A percentile compares a stretch with the other conserved stretches of the same genome.
These are phyloP conservation scores for Podaxis sp. DNA, from an alignment of 768 basidiomycete species.

Conservation along the genomic window DNA sequence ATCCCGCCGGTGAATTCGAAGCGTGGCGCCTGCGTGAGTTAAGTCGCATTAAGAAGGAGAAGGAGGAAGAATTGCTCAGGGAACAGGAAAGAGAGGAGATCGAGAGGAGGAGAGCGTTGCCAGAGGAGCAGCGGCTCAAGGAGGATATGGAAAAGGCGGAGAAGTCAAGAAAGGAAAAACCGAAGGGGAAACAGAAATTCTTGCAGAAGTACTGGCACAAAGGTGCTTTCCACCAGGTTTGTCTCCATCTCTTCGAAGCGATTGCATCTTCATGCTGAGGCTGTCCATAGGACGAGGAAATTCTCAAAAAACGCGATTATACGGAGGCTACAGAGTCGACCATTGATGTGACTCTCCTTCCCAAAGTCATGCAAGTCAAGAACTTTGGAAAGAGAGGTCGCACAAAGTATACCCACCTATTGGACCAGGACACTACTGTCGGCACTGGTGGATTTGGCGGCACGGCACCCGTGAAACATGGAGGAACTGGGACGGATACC, in stretches of 20 bases:
- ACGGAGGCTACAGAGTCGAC: slow-evolving; percentile 90
- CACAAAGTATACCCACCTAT: slow-evolving; percentile 94
- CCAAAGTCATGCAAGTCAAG: slow-evolving; percentile 95
- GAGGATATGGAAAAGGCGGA: slow-evolving; percentile 91
- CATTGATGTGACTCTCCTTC: slow-evolving; percentile 83
- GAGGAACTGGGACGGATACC: slow-evolving; percentile 52
- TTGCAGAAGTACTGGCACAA: slow-evolving; percentile 99
- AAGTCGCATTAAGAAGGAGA: slow-evolving; percentile 90
- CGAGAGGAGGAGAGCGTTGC: slow-evolving; percentile 87
- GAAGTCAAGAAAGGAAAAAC: slow-evolving; percentile 81
- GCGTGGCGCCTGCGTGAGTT: slow-evolving; percentile 95
- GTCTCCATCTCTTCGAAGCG: slow-evolving; percentile 5
- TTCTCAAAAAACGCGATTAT: slow-evolving; percentile 80
- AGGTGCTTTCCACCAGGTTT: slow-evolving; percentile 96
- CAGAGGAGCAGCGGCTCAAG: slow-evolving; percentile 88
- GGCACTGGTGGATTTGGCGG: slow-evolving; percentile 67
- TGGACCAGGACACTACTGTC: slow-evolving; percentile 90
- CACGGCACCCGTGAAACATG: slow-evolving; percentile 48
- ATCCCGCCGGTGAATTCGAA: slow-evolving; percentile 89
- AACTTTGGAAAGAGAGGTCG: slow-evolving; percentile 92
- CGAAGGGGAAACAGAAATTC: slow-evolving; percentile 89
- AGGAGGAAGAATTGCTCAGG: slow-evolving; percentile 78
- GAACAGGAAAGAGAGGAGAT: slow-evolving; percentile 90
- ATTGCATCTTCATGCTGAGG: slow-evolving; percentile 9
- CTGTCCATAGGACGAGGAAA: slow-evolving; percentile 68